Evolutionary conservation across 2,329 filamentous ascomycete genomes (phyloP), one percentile per base, ranked within the genome.

Genomic region (Pleochaeta shiraiana): DNA sequence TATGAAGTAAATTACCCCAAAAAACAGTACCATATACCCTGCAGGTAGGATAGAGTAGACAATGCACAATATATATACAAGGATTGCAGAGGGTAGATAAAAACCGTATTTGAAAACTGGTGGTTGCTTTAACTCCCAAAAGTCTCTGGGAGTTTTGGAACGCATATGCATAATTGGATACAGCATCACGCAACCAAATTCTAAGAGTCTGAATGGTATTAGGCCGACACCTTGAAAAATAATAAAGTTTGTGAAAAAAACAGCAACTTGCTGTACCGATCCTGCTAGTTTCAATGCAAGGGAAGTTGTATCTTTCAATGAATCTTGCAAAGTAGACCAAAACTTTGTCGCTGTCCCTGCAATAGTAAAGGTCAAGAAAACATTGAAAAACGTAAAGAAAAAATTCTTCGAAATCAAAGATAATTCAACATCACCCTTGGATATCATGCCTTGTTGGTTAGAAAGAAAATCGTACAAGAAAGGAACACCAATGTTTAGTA

Each of bases 341-440:
- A 95, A 88, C 64, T 85, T 83, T 45, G 86, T 83, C 1, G 83
- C 89, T 4, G 90, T 90, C 64, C 87, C 88, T 57, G 95, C 88
- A 30, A 93, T 81, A 0, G 92, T 95, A 73, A 97, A 96, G 55
- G 97, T 83, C 63, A 97, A 82, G 75, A 98, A 98, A 65, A 97
- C 89, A 75, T 98, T 98, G 82, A 98, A 97, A 75, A 98, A 98
- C 11, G 88, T 91, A 73, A 98, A 98, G 79, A 97, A 95, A 76
- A 97, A 98, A 75, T 97, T 98, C 77, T 98, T 98, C 64, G 90
- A 95, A 68, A 98, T 92, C 55, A 95, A 80, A 0, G 93, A 97
- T 6, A 98, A 79, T 74, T 97, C 93, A 26, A 98, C 85, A 67
- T 98, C 93, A 55, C 90, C 90, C 70, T 90, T 88, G 0, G 93